Conservation (phyloP, 2,329 filamentous ascomycete species). For the Fusarium sublunatum region DNA sequence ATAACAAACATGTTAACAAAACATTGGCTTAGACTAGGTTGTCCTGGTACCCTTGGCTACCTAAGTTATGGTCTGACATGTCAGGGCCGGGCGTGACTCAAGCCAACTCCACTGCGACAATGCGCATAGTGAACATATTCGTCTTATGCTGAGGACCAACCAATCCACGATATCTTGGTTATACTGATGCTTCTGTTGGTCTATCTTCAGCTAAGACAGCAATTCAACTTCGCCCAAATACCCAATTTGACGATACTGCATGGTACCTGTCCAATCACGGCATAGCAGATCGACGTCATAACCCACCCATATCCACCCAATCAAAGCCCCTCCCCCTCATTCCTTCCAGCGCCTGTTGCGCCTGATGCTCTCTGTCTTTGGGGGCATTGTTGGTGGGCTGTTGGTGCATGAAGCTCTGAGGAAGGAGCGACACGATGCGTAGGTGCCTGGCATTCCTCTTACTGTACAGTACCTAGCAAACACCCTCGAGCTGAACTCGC, state of each 20-base stretch:
- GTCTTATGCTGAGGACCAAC: not conserved
- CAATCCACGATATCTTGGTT: not conserved
- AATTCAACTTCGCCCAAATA: not conserved
- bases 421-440: slow-evolving; percentile 15
- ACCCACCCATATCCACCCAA: slow-evolving; percentile 31
- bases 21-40: not conserved
- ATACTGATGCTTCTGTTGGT: not conserved
- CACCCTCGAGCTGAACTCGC: slow-evolving; percentile 18
- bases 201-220: not conserved
- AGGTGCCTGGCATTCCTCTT: slow-evolving; percentile 28
- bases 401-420: not conserved
- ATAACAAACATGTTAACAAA: not conserved
- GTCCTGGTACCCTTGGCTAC: not conserved
- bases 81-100: not conserved
- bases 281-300: slow-evolving; percentile 39
- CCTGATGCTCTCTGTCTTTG: not conserved
- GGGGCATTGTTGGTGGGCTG: slow-evolving; percentile 4
- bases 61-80: not conserved
- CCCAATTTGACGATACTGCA: slow-evolving; percentile 17
- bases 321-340: slow-evolving; percentile 42
- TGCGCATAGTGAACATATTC: not conserved
- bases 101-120: not conserved
- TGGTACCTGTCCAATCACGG: slow-evolving; percentile 30
- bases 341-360: slow-evolving; percentile 19
- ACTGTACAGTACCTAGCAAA: not conserved